A percentile compares a stretch with the other conserved stretches of the same genome.
Evolutionary conservation across 225 moss, liverwort and hornwort species (phyloP).

Genomic region (Pseudoscleropodium purum): DNA sequence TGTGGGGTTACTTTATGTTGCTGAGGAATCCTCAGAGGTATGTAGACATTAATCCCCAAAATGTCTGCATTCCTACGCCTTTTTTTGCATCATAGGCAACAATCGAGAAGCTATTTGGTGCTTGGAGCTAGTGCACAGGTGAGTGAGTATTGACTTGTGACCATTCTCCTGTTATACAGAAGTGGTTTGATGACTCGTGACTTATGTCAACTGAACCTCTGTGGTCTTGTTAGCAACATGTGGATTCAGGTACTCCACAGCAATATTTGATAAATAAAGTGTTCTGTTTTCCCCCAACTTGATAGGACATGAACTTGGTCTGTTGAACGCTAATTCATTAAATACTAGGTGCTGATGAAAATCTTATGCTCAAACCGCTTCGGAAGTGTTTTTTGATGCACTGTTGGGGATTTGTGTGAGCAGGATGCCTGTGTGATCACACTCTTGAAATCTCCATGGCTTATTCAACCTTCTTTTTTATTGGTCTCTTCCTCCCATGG

Average conservation of each 20-base stretch:
- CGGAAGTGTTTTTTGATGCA: background rate
- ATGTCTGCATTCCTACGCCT: background rate
- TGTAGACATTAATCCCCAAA: background rate
- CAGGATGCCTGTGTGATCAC: background rate
- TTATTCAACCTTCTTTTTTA: background rate
- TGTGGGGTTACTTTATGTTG: background rate
- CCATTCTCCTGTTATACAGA: background rate
- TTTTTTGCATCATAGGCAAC: background rate
- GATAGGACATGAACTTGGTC: background rate
- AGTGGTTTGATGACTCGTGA: background rate
- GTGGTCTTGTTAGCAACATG: background rate
- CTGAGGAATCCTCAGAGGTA: background rate
- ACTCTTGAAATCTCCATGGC: background rate
- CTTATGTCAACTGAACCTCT: background rate
- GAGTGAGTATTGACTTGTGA: background rate
- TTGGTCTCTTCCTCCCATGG: background rate
- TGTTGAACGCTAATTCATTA: background rate
- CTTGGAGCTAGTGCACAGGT: background rate
- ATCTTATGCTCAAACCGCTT: background rate
- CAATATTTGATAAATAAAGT: background rate
- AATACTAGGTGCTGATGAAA: background rate
- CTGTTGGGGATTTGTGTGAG: background rate
- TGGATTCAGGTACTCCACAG: background rate
- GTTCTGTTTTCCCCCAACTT: background rate
- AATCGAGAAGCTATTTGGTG: background rate